Evolutionary conservation across 805 yeast species (phyloP), one percentile per base, ranked within the genome.

Genomic region (Saturnispora dispora): DNA sequence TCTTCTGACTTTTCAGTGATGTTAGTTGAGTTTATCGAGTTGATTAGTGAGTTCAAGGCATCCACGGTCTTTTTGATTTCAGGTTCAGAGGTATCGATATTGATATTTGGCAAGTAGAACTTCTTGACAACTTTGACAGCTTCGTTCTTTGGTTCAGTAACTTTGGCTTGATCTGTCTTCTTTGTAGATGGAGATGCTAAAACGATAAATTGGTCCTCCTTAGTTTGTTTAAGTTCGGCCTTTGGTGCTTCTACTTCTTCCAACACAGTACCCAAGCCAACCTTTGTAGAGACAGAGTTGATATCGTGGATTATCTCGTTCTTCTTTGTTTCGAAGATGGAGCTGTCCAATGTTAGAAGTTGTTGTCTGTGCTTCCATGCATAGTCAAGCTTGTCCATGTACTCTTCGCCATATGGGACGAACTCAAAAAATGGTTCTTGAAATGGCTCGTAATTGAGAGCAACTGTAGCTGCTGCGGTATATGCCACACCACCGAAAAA

Each of bases 401-500:
- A 66, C 22, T 67, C 65, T 58, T 81, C 85, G 37, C 81, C 86
- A 47, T 75, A 72, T 18, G 93, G 93, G 44, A 83, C 77, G 53
- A 76, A 76, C 56, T 81, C 82, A 22, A 81, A 72, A 64, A 81
- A 83, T 45, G 71, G 56, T 57, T 83, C 87, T 57, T 79, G 82
- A 62, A 82, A 74, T 17, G 77, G 71, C 57, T 82, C 85, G 60
- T 74, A 74, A 55, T 76, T 68, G 30, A 79, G 68, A 13, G 88
- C 72, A 52, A 75, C 67, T 48, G 75, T 78, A n/a, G 81, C 75
- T 49, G 86, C 88, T 35, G 75, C 80, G 35, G 77, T 80, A 57
- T 82, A 83, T 25, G 77, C 48, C 4, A 61, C 51, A 13, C 62
- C 59, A 36, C 48, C 52, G 22, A 44, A 49, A 8, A 48, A 35